Evolutionary conservation across 1,139 yeast species (phyloP), one percentile per base, ranked within the genome.

Genomic region (Hyphopichia khmerensis): DNA sequence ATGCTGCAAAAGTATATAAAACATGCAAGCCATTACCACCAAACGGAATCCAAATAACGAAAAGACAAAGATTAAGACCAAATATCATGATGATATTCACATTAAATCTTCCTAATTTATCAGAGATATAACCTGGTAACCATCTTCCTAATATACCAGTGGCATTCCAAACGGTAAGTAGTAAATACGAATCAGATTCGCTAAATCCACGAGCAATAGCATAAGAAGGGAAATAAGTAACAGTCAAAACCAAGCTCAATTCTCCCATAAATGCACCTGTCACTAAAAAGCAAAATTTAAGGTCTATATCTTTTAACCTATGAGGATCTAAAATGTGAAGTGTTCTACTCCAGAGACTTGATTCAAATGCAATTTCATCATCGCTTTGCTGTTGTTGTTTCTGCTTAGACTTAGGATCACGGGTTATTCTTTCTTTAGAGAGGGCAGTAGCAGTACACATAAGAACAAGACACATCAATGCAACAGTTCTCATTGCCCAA

Each of bases 401-500:
- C 24, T 35, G 31, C 4, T 33, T 17, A 14, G 18, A 8, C n/a
- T 31, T 31, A 16, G 36, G 33, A n/a, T 32, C 40, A 8, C 38
- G 24, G 17, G 43, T 60, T 39, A 75, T 52, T 48, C 87, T 67
- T 55, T 80, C 87, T 38, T 68, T 72, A 2, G 75, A 72, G 21
- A 80, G 60, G 0, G 69, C 40, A 9, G 70, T 64, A 1, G 82
- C 66, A 16, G 62, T 45, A 0, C 60, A 34, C 51, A 77, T 62
- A 33, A 79, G 66, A 0, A 65, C 69, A 13, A 72, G 57, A 48
- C 78, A 72, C 2, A 79, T 59, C 38, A 81, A 71, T 1, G 79
- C 82, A 41, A 80, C 59, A 1, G 77, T 70, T 49, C 88, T 62
- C 45, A 82, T 74, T 0, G 87, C 84, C 87, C 87, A 82, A 9